These are phyloP conservation scores for Saccharomyces paradoxus DNA, from an alignment of 805 yeast species.

Conservation along the genomic window DNA sequence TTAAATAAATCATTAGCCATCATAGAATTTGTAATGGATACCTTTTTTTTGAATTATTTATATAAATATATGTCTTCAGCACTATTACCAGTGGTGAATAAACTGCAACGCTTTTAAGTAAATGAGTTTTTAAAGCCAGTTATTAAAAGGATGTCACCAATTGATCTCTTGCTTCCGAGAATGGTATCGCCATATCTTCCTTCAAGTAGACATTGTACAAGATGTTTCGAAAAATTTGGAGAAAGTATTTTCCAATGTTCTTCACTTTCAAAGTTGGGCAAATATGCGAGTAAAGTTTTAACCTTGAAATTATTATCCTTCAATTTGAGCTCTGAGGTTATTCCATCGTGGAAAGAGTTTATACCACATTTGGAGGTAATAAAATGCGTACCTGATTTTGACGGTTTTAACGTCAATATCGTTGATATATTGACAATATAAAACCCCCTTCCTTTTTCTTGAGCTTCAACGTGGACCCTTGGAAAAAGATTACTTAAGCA, in stretches of 20 bases:
- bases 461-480: neutral
- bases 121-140: neutral
- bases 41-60: neutral
- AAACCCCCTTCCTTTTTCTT: constrained; percentile 2
- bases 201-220: constrained; percentile 7
- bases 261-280: constrained; percentile 6
- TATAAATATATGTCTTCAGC: neutral
- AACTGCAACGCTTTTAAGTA: neutral
- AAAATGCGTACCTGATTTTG: constrained; percentile 6
- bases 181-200: constrained; percentile 13
- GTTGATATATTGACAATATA: constrained; percentile 16
- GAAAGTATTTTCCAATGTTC: constrained; percentile 1
- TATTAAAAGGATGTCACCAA: neutral
- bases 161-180: constrained; percentile 1
- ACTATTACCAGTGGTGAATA: neutral
- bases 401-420: constrained; percentile 1
- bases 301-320: constrained; percentile 1
- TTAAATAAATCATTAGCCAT: neutral
- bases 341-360: constrained; percentile 22
- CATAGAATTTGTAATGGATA: neutral
- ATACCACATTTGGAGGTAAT: constrained; percentile 16
- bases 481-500: constrained; percentile 10
- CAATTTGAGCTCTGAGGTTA: constrained; percentile 14
- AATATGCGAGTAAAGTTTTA: constrained; percentile 9
- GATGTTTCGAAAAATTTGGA: constrained; percentile 5